A percentile compares a stretch with the other conserved stretches of the same genome.
phyloP scores from a whole-genome alignment of 805 yeast genomes.

The Ogataea pignaliae region DNA sequence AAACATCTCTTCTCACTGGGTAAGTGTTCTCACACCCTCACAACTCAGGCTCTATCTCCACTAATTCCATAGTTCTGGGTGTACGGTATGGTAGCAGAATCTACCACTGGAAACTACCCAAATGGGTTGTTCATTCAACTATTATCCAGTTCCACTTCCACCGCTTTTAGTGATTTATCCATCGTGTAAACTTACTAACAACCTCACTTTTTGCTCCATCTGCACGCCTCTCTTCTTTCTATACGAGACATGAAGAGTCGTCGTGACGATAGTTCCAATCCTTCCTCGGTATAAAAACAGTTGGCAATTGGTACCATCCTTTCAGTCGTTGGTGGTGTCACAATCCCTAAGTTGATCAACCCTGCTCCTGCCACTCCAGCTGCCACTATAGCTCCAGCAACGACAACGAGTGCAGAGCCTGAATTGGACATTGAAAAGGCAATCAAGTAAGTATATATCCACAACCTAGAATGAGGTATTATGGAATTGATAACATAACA shows the following conservation, averaged over 20 bases:
- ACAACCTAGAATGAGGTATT: neutral
- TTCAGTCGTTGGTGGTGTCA: constrained; percentile 53
- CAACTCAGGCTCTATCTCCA: too few relatives aligned
- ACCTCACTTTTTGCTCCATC: too few relatives aligned
- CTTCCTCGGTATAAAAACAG: constrained; percentile 21
- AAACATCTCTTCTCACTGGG: constrained; percentile 75
- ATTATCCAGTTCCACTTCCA: neutral
- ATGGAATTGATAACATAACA: too few relatives aligned
- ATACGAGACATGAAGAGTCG: too few relatives aligned
- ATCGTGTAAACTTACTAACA: neutral
- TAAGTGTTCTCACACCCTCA: constrained; percentile 26
- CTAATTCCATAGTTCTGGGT: too few relatives aligned
- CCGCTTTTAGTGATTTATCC: neutral
- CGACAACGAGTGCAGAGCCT: constrained; percentile 33
- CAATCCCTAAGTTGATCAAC: constrained; percentile 47
- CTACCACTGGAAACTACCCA: too few relatives aligned
- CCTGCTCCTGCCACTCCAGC: constrained; percentile 42
- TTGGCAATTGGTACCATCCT: constrained; percentile 80
- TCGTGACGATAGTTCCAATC: too few relatives aligned
- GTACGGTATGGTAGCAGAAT: too few relatives aligned
- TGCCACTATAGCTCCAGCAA: constrained; percentile 56
- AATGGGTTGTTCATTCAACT: neutral
- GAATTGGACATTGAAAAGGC: constrained; percentile 31
- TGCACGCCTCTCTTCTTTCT: too few relatives aligned
- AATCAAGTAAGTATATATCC: constrained; percentile 24